Percentiles rank a stretch among this genome's conserved stretches.
These are phyloP conservation scores for Singerocomus rubriflavus DNA, from an alignment of 1,284 basidiomycete species.

Conservation along the genomic window DNA sequence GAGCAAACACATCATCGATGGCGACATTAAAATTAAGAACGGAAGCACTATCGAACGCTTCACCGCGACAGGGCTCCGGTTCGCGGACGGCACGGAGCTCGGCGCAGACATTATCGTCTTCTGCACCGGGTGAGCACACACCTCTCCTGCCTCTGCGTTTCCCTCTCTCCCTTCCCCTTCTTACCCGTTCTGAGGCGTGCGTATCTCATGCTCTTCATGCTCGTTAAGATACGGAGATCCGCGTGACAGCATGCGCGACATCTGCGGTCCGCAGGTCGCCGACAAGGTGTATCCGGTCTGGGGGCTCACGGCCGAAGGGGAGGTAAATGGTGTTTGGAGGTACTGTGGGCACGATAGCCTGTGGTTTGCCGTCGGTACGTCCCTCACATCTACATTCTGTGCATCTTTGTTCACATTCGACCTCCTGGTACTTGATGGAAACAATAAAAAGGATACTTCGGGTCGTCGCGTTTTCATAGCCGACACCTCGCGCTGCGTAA, in stretches of 20 bases:
- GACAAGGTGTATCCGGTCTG: constrained; percentile 40
- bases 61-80: constrained; percentile 36
- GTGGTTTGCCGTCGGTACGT: constrained; percentile 37
- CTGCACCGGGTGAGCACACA: constrained; percentile 37
- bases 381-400: not conserved
- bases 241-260: constrained; percentile 33
- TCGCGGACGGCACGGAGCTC: constrained; percentile 44
- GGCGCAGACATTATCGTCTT: constrained; percentile 47
- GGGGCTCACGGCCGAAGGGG: constrained; percentile 46
- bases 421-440: not conserved
- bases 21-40: constrained; percentile 44
- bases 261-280: constrained; percentile 39
- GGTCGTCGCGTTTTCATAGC: constrained; percentile 33
- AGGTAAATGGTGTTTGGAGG: constrained; percentile 40
- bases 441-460: constrained; percentile 33
- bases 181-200: not conserved
- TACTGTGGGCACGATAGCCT: constrained; percentile 30
- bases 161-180: not conserved
- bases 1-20: constrained; percentile 39
- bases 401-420: not conserved
- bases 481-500: constrained; percentile 39
- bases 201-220: not conserved
- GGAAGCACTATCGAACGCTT: constrained; percentile 38
- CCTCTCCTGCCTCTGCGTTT: not conserved
- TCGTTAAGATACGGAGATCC: constrained; percentile 28